Base-by-base conservation (phyloP, 495 filamentous ascomycete genomes). In the Physcia stellaris region DNA sequence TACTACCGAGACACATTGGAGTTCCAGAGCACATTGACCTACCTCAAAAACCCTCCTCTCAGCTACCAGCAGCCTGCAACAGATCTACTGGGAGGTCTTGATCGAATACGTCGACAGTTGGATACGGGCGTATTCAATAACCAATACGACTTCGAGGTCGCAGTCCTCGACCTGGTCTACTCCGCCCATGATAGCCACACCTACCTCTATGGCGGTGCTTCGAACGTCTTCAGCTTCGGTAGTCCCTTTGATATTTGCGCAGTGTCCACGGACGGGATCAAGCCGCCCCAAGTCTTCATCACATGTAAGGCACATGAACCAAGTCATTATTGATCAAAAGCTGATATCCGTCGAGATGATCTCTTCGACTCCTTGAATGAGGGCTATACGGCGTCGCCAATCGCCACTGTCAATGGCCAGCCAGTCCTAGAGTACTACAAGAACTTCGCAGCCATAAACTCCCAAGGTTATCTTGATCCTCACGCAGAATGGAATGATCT, bases 1-100 rank as follows among this genome's bases (percentile, higher is more conserved):
- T 73, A 77, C 47, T 70, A 64, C 35, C 68, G 66, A 40, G 64
- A 73, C 29, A 67, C 64, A 3, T 45, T 77, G 1, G 62, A 76
- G 47, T 75, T 75, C 34, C 73, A 77, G 41, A 68, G 58, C 21
- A 76, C 71, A 0, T 34, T 73, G 13, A 59, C 61, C 15, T 69
- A 70, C 49, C 55, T 76, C 6, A 73, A 69, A 51, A 58, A 63
- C 23, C 74, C 74, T 7, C 71, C 73, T 1, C 38, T 56, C 12
- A 62, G 59, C 12, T 79, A 77, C 50, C 61, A 66, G 24, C 67
- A 73, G 46, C 71, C 68, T 2, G 41, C 60, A 2, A 50, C 68
- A 7, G 73, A 79, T 47, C 49, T 77, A 4, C 4, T 65, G 5
- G 57, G 51, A 5, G 62, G 54, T 1, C 51, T 79, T 17, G 56